Evolutionary conservation across 768 basidiomycete species (phyloP), one percentile per base, ranked within the genome.

Genomic region (Russula foetens): DNA sequence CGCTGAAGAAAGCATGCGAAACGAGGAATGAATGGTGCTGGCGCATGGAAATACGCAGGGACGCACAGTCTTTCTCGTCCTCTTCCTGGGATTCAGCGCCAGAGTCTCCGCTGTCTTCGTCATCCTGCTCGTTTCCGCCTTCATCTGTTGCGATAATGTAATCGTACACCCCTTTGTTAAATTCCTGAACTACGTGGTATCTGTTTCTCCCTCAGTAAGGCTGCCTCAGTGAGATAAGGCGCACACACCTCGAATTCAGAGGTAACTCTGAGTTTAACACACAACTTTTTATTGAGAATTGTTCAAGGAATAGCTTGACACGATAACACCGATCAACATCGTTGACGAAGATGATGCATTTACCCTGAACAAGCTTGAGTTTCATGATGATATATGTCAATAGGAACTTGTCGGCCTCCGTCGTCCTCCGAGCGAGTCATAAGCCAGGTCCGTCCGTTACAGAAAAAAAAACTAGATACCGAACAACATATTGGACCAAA

Each of bases 141-240:
- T 98, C 97, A 69, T 98, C 96, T 11, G 95, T 96, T 0, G 97
- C 97, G 56, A 99, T 97, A 64, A 98, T 93, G 71, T 98, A 98
- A 71, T 99, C 94, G 67, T 98, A 98, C 8, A 97, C 92, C 2
- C 97, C 97, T 67, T 92, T 90, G 73, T 99, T 99, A 70, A 99
- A 99, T 72, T 98, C 97, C 67, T 99, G 95, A 1, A 99, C 97
- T 2, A 88, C 88, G 69, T 99, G 97, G 69, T 94, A 97, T 72
- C 92, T 93, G 15, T 23, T 1, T 4, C 7, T 28, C 15, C 48
- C 49, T 69, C 29, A 68, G 65, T 28, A 23, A 11, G 53, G 23
- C n/a, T 7, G 7, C 14, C 2, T 52, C 21, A n/a, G 15, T 4
- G 3, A 6, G 14, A 24, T 6, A 29, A 45, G 12, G 19, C n/a